Base-by-base conservation (phyloP, 2,329 filamentous ascomycete species). In the Dothidotthia symphoricarpi region DNA sequence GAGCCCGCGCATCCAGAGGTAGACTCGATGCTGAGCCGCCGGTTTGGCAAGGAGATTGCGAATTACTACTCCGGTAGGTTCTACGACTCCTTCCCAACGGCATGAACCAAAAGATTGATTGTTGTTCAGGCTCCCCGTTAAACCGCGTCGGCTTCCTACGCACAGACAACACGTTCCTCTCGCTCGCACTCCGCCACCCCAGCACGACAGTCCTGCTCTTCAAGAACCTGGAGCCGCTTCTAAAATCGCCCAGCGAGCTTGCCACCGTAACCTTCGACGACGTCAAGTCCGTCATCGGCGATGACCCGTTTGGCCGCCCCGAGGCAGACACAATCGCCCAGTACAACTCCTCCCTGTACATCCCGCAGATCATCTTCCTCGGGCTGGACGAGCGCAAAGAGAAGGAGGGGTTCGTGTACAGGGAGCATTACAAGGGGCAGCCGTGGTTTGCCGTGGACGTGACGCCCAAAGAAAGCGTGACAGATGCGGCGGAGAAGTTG, bases 401-500 rank as follows among this genome's bases (percentile, higher is more conserved):
- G 19, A 76, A 71, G 0, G 66, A 75, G 19, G 76, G 71, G 0
- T 77, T 85, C 34, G 59, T 74, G 42, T 85, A 83, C 58, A 82
- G 81, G 43, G 80, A 81, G 31, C 74, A 75, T 35, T 94, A 95
- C 63, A 78, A 74, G 24, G 93, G 91, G 3, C 76, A 77, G 32
- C 90, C 93, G 1, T 94, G 83, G 69, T 98, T 97, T 62, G 91
- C 90, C 1, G 67, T 98, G 10, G 93, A 97, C 63, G 78, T 95
- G 14, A 94, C 90, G 3, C 85, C 88, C 0, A 80, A 77, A 46
- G 83, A 78, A 1, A 73, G 73, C 3, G 70, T 82, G 24, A 80
- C 78, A 40, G 80, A 83, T 3, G 77, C 77, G 28, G 82, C 82
- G 1, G 77, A 79, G 40, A 70, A 71, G 17, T 70, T 90, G 6